A percentile compares a stretch with the other conserved stretches of the same genome.
Evolutionary conservation across 2,329 filamentous ascomycete species (phyloP).

Genomic region (Ceratocystis cubensis): DNA sequence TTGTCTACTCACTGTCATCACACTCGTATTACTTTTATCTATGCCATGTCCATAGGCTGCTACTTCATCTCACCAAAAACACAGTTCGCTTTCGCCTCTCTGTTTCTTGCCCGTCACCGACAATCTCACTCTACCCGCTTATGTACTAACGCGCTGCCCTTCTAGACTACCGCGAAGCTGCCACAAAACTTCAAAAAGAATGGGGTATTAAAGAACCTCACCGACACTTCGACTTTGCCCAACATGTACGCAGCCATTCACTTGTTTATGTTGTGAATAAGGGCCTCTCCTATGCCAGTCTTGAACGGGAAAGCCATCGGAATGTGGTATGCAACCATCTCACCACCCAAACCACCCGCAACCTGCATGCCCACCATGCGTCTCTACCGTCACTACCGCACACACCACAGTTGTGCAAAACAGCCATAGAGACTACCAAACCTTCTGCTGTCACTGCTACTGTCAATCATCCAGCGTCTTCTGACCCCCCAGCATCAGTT

Average conservation of each 20-base stretch:
- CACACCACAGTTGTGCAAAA: neutral
- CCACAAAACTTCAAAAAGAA: conserved; percentile 55
- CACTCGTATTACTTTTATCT: no score
- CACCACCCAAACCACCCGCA: neutral
- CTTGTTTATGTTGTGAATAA: conserved; percentile 51
- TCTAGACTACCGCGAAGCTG: conserved; percentile 54
- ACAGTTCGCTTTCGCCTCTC: neutral
- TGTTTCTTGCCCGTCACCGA: neutral
- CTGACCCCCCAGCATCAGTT: neutral
- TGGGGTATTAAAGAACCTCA: conserved; percentile 53
- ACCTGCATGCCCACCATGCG: conserved; percentile 2
- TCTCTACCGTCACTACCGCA: neutral
- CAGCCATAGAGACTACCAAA: neutral
- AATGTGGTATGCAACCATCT: conserved; percentile 34
- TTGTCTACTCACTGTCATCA: no score
- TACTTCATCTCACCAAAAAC: neutral
- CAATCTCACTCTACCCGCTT: neutral
- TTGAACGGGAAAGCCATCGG: conserved; percentile 43
- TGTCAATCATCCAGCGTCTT: neutral
- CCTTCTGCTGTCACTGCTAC: neutral
- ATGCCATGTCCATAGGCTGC: neutral
- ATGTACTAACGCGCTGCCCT: conserved; percentile 9
- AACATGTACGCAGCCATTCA: conserved; percentile 51
- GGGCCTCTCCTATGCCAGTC: conserved; percentile 47
- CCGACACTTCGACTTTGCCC: conserved; percentile 50